These are phyloP conservation scores for Drechslerella coelobrocha DNA, from an alignment of 2,329 filamentous ascomycete genomes.

Conservation along the genomic window DNA sequence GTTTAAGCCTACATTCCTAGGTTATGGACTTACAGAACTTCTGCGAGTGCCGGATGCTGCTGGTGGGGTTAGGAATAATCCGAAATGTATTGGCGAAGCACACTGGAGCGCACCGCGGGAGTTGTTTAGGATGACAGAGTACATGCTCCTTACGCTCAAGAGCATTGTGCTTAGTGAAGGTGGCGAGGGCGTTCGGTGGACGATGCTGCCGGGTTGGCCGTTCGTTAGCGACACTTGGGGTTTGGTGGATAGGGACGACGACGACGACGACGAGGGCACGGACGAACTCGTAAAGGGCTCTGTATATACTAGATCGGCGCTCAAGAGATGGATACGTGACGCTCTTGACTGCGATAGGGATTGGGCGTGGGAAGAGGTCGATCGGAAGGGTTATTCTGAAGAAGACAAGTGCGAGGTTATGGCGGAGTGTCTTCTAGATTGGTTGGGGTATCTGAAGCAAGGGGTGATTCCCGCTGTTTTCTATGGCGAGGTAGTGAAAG, in stretches of 20 bases:
- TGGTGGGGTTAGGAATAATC: slow-evolving; percentile 70
- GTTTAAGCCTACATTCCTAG: slow-evolving; percentile 84
- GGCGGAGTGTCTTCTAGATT: slow-evolving; percentile 73
- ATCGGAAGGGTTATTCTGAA: slow-evolving; percentile 68
- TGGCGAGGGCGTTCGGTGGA: slow-evolving; percentile 57
- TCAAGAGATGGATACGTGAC: slow-evolving; percentile 49
- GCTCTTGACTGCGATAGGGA: slow-evolving; percentile 45
- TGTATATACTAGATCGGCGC: slow-evolving; percentile 24
- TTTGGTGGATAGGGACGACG: slow-evolving; percentile 7
- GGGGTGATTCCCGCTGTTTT: slow-evolving; percentile 75
- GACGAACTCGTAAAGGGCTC: slow-evolving; percentile 31
- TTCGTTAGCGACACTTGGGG: slow-evolving; percentile 65
- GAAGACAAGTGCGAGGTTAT: slow-evolving; percentile 75
- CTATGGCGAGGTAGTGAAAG: slow-evolving; percentile 61
- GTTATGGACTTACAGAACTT: slow-evolving; percentile 84
- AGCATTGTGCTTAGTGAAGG: slow-evolving; percentile 66
- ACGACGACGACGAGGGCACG: slow-evolving; percentile 37
- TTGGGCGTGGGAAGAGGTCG: slow-evolving; percentile 60
- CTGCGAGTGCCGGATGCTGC: slow-evolving; percentile 79
- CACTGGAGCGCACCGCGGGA: slow-evolving; percentile 75
- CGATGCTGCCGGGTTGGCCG: slow-evolving; percentile 70
- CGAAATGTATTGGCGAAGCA: slow-evolving; percentile 68
- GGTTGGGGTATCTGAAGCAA: slow-evolving; percentile 76
- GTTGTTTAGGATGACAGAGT: slow-evolving; percentile 85
- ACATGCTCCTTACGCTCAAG: slow-evolving; percentile 69